Conservation (phyloP, 1,139 yeast genomes). For the Hemisphaericaspora lyxosophila region DNA sequence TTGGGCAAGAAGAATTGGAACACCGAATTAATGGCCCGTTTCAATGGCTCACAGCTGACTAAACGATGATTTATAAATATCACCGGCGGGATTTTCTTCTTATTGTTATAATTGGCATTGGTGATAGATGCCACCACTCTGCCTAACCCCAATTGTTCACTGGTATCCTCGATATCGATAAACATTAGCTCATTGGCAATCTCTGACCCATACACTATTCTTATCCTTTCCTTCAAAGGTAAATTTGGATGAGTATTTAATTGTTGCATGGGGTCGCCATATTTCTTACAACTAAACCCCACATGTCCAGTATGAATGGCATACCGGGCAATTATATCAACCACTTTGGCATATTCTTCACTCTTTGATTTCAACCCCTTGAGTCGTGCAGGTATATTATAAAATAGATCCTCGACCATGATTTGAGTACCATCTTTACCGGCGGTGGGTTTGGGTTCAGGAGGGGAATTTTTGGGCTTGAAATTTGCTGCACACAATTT, state of each 20-base stretch:
- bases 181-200: constrained; percentile 67
- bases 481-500: constrained; percentile 44
- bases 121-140: constrained; percentile 62
- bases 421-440: constrained; percentile 88
- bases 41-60: constrained; percentile 78
- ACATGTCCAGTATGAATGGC: constrained; percentile 70
- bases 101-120: constrained; percentile 69
- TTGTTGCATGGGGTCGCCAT: constrained; percentile 64
- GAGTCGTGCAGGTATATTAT: constrained; percentile 79
- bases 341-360: constrained; percentile 74
- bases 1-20: constrained; percentile 73
- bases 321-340: constrained; percentile 84
- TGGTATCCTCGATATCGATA: constrained; percentile 28
- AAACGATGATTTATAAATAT: constrained; percentile 84
- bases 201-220: constrained; percentile 68
- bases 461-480: constrained; percentile 18
- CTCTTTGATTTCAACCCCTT: constrained; percentile 62
- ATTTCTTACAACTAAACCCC: constrained; percentile 77
- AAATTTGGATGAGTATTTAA: constrained; percentile 51
- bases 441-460: constrained; percentile 72
- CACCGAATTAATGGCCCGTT: constrained; percentile 64
- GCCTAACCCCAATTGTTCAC: constrained; percentile 42
- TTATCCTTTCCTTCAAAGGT: constrained; percentile 62
- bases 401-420: constrained; percentile 84
- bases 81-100: constrained; percentile 65